Evolutionary conservation across 176 grass and related monocot genomes (phyloP).

Genomic region (Avena atlantica): DNA sequence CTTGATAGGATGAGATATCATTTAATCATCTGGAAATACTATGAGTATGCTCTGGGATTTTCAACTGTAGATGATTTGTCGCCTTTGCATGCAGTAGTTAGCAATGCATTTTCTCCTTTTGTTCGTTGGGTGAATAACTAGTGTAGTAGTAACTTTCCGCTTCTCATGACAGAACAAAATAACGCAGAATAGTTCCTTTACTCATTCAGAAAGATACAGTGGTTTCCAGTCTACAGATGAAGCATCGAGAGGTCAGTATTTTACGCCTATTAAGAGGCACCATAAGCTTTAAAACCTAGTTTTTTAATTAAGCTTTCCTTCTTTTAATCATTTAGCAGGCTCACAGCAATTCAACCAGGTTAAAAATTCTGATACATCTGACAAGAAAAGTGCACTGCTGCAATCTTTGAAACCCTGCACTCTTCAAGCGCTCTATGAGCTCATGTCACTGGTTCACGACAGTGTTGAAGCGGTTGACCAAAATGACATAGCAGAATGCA

Average conservation of each 20-base stretch:
- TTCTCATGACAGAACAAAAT: constrained; percentile 67
- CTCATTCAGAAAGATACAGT: constrained; percentile 24
- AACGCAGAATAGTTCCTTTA: constrained; percentile 37
- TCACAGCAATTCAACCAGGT: constrained; percentile 34
- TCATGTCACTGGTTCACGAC: constrained; percentile 85
- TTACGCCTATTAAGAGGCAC: constrained; percentile 33
- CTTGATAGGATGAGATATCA: background rate
- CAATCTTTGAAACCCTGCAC: constrained; percentile 68
- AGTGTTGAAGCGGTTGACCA: constrained; percentile 56
- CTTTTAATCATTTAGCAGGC: constrained; percentile 58
- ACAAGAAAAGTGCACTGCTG: constrained; percentile 53
- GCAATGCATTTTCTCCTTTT: constrained; percentile 2
- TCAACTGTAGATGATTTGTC: constrained; percentile 14
- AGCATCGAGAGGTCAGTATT: constrained; percentile 55
- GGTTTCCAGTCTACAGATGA: constrained; percentile 45
- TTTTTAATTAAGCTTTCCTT: constrained; percentile 9
- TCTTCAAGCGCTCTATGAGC: constrained; percentile 69
- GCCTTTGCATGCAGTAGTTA: constrained; percentile 6
- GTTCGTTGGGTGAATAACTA: constrained; percentile 10
- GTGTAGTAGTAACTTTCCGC: constrained; percentile 38
- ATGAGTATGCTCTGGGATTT: constrained; percentile 1
- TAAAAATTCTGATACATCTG: constrained; percentile 35
- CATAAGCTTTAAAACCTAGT: background rate
- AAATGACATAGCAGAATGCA: constrained; percentile 40
- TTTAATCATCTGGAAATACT: constrained; percentile 1